phyloP scores from a whole-genome alignment of 2,329 filamentous ascomycete species.

The Dothidotthia symphoricarpi region DNA sequence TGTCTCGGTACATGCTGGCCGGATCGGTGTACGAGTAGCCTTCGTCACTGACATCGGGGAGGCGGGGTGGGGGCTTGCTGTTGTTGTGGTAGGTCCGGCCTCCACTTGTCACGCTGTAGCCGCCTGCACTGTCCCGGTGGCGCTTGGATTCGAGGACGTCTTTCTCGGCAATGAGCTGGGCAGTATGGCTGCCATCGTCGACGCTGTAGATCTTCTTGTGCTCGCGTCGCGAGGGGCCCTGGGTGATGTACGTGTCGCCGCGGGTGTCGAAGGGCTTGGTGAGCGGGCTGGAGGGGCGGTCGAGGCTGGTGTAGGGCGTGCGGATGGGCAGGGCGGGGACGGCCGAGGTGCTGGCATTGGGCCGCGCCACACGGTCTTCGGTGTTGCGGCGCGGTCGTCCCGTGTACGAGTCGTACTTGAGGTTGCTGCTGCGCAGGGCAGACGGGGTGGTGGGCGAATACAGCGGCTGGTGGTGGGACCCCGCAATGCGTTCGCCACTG shows the following conservation, averaged over 20 bases:
- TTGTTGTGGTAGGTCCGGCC: slow-evolving; percentile 31
- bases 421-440: slow-evolving; percentile 25
- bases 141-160: slow-evolving; percentile 38
- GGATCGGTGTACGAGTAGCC: slow-evolving; percentile 53
- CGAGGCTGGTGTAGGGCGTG: slow-evolving; percentile 25
- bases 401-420: slow-evolving; percentile 47
- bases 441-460: slow-evolving; percentile 22
- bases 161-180: slow-evolving; percentile 40
- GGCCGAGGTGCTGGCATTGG: slow-evolving; percentile 34
- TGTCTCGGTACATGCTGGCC: slow-evolving; percentile 52
- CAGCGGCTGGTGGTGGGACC: slow-evolving; percentile 21
- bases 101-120: slow-evolving; percentile 31
- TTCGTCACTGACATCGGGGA: slow-evolving; percentile 42
- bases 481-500: slow-evolving; percentile 34
- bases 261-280: slow-evolving; percentile 36
- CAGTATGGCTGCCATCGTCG: slow-evolving; percentile 44
- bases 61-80: slow-evolving; percentile 25
- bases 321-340: slow-evolving; percentile 28
- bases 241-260: slow-evolving; percentile 41
- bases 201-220: slow-evolving; percentile 53
- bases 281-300: slow-evolving; percentile 45
- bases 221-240: slow-evolving; percentile 30
- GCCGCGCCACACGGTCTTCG: slow-evolving; percentile 35
- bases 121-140: slow-evolving; percentile 23
- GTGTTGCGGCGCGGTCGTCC: slow-evolving; percentile 49